Base-by-base conservation (phyloP, 78 protist species). In the Trichosphaerium sp. region DNA sequence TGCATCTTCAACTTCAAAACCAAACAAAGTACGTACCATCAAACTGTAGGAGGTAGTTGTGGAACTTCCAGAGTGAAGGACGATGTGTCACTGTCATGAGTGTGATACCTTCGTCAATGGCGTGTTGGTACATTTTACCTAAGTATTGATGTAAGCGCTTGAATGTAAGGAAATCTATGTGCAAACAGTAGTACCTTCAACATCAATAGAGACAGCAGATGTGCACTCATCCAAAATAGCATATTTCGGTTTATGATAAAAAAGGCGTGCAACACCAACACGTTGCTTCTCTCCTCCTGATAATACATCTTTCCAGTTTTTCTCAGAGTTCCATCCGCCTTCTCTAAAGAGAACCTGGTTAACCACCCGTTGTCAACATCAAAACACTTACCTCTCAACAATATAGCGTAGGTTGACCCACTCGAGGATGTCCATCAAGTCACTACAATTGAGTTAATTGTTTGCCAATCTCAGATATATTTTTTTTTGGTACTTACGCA, bases 181-280 rank as follows among this genome's bases (percentile, higher is more conserved):
- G 49, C 49, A 18, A 15, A 18, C 49, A 44, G 26, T 44, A 44
- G 18, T 18, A 15, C 49, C 26, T 18, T 18, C 26, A 18, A 34
- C 10, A 54, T 35, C 59, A 6, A 54, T 54, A 35, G 43, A 4
- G 52, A 79, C 85, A 1, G 84, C 82, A 1, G 69, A 34, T 37
- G 90, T 78, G 75, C 83, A 74, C 71, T 85, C 91, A 65, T 85
- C 91, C 7, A 85, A 69, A 32, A 85, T 70, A 44, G 86, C 91
- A 41, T 55, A 83, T 29, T 4, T 18, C 0, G 91, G 91, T 37
- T 28, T 3, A 75, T 85, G 91, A 71, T 70, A 85, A 52, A 70
- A 58, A 32, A 78, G 56, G 11, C 83, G 57, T 26, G 77, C 69
- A 62, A 76, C 62, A 26, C 71, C 78, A 25, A 66, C 26, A 14